Evolutionary conservation across 768 basidiomycete genomes (phyloP).

Genomic region (Kwoniella heveanensis): DNA sequence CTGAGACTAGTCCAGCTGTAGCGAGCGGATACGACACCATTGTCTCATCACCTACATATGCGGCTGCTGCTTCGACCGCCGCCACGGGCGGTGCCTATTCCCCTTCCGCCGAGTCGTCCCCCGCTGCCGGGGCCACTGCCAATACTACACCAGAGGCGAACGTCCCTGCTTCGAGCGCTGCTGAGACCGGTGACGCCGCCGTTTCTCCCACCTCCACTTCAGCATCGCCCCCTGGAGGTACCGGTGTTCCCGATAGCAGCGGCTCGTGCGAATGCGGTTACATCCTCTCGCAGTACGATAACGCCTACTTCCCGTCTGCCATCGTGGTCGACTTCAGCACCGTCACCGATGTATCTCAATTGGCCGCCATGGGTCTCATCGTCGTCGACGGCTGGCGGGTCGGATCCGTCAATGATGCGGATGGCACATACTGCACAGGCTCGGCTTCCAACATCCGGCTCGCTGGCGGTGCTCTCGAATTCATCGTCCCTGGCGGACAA

Average conservation of each 20-base stretch:
- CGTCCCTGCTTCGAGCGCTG: neutral
- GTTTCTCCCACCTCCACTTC: neutral
- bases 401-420: slow-evolving; percentile 6
- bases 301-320: slow-evolving; percentile 18
- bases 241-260: neutral
- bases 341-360: neutral
- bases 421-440: slow-evolving; percentile 1
- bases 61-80: neutral
- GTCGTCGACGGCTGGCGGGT: slow-evolving; percentile 1
- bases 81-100: neutral
- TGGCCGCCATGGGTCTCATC: neutral
- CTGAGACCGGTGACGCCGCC: neutral
- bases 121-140: neutral
- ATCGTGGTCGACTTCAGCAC: slow-evolving; percentile 4
- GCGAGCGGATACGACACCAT: neutral
- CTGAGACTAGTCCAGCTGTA: neutral
- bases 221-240: neutral
- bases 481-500: slow-evolving; percentile 28
- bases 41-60: neutral
- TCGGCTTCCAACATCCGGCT: slow-evolving; percentile 12
- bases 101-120: neutral
- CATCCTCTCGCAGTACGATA: slow-evolving; percentile 7
- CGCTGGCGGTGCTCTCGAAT: slow-evolving; percentile 9
- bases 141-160: neutral
- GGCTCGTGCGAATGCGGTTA: slow-evolving; percentile 13